Evolutionary conservation across 768 basidiomycete genomes (phyloP), one percentile per base, ranked within the genome.

Genomic region (Lentinus brumalis): DNA sequence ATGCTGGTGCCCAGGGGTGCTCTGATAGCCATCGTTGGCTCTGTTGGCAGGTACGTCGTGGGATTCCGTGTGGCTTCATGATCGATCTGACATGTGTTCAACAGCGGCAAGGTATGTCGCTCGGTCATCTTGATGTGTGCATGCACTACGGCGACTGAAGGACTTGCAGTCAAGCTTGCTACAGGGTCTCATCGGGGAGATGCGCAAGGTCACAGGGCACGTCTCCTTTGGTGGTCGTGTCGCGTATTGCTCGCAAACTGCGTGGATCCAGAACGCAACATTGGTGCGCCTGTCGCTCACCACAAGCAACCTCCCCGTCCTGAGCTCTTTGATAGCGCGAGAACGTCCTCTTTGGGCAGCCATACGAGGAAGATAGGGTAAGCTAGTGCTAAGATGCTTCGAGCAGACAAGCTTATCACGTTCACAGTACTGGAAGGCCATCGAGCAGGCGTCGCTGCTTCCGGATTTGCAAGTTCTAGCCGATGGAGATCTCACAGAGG

Each of bases 261-360:
- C 88, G 0, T 92, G 89, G 89, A 90, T 92, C 50, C 87, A 89
- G 70, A 89, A 89, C 68, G 82, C 84, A 0, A 78, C 83, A 5
- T 66, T 87, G 69, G 86, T 86, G 56, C 52, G 82, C 64, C 5
- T 18, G 21, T 38, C 5, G 12, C 14, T 2, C 21, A 8, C 16
- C 8, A 9, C 18, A 41, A 16, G 12, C 5, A 11, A 6, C 5
- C 5, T 46, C 2, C 35, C 35, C 35, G 35, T 26, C 21, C 46
- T 49, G 10, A 49, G 4, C 42, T 18, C 42, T 47, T 18, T 14
- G 30, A 26, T 54, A 88, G 82, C 75, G 86, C 61, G 85, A 88
- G 46, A 91, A 90, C 65, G 78, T 91, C 32, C 67, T 84, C 1
- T 92, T 91, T 66, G 88, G 89, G 4, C 83, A 79, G 66, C 76